These are phyloP conservation scores for Thalassiosira mediterranea DNA, from an alignment of 352 stramenopile genomes.

Conservation along the genomic window DNA sequence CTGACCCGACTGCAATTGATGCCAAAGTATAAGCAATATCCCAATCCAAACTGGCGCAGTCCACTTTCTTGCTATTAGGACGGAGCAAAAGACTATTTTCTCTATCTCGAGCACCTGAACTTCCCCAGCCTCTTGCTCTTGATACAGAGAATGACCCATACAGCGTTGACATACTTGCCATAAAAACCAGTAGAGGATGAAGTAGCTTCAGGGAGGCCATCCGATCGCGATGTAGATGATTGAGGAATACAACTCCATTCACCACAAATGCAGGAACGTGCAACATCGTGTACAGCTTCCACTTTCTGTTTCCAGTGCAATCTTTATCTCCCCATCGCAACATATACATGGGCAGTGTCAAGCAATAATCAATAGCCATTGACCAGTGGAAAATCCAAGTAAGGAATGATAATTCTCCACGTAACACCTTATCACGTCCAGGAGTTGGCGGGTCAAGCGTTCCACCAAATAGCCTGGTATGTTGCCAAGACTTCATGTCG, in stretches of 20 bases:
- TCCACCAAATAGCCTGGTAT: slow-evolving; percentile 32
- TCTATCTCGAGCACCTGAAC: neutral
- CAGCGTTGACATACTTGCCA: slow-evolving; percentile 31
- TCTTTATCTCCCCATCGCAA: slow-evolving; percentile 37
- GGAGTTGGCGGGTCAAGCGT: slow-evolving; percentile 22
- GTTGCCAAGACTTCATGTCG: slow-evolving; percentile 23
- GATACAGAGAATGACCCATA: slow-evolving; percentile 33
- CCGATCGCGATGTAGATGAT: slow-evolving; percentile 48
- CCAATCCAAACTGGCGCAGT: slow-evolving; percentile 5
- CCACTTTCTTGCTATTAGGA: slow-evolving; percentile 3
- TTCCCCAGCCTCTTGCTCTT: slow-evolving; percentile 27
- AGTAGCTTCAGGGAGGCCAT: slow-evolving; percentile 25
- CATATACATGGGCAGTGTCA: slow-evolving; percentile 32
- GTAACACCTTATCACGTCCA: too few relatives aligned
- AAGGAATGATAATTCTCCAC: slow-evolving; percentile 39
- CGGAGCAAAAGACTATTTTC: neutral
- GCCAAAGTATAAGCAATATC: slow-evolving; percentile 25
- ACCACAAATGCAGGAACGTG: slow-evolving; percentile 37
- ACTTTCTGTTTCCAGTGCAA: slow-evolving; percentile 34
- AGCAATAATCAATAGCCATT: slow-evolving; percentile 46
- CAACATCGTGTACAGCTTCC: slow-evolving; percentile 36
- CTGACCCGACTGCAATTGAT: slow-evolving; percentile 30
- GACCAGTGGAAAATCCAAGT: slow-evolving; percentile 53
- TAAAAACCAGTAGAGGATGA: slow-evolving; percentile 46
- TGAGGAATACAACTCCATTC: slow-evolving; percentile 40